Percentiles rank a stretch among this genome's conserved stretches.
phyloP scores from a whole-genome alignment of 176 grass and related monocot species.

The Musa itinerans region DNA sequence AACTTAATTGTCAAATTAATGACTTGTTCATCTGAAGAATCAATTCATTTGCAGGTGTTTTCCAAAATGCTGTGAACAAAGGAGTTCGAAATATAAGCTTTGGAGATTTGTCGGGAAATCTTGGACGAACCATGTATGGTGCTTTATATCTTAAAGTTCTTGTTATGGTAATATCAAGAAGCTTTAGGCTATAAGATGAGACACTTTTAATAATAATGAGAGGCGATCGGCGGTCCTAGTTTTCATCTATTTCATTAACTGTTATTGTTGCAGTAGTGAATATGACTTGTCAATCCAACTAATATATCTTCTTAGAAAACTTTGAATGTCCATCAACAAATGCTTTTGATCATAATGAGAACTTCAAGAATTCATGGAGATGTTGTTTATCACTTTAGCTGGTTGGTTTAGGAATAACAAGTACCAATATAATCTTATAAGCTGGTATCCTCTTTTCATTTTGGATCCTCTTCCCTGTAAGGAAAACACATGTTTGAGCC shows the following conservation, averaged over 20 bases:
- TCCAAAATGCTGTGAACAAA: slow-evolving; percentile 94
- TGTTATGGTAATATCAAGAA: background rate
- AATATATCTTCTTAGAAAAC: too few relatives aligned
- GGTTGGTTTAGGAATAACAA: background rate
- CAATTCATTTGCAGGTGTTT: slow-evolving; percentile 58
- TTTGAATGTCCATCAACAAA: too few relatives aligned
- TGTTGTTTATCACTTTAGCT: background rate
- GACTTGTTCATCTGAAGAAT: slow-evolving; percentile 12
- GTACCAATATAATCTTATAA: background rate
- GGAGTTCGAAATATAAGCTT: slow-evolving; percentile 96
- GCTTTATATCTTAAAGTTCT: slow-evolving; percentile 18
- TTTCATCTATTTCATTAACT: too few relatives aligned
- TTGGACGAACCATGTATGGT: slow-evolving; percentile 83
- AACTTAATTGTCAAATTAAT: slow-evolving; percentile 8
- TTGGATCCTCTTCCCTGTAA: background rate
- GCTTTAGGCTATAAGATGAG: too few relatives aligned
- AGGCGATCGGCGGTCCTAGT: too few relatives aligned
- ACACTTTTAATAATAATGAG: too few relatives aligned
- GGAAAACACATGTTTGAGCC: background rate
- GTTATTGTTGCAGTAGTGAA: too few relatives aligned
- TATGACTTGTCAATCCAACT: too few relatives aligned
- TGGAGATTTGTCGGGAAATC: slow-evolving; percentile 91
- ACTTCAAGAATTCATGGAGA: background rate
- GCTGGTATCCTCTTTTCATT: background rate
- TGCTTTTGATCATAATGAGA: background rate